Percentiles rank a stretch among this genome's conserved stretches.
phyloP scores from a whole-genome alignment of 768 basidiomycete species.

The Russula sp. region DNA sequence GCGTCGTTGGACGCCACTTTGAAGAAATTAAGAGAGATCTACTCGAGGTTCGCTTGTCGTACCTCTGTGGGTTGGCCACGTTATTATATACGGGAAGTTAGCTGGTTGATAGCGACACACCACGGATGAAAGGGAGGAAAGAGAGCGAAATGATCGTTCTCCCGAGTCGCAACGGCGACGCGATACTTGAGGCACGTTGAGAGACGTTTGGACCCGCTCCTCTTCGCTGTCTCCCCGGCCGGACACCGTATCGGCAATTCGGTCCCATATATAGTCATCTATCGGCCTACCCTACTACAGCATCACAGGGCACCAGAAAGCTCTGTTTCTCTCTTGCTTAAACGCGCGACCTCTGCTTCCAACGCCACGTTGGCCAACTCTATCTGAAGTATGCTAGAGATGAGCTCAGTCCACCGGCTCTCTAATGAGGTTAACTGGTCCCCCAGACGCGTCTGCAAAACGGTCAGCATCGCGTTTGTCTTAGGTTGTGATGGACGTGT shows the following conservation, averaged over 20 bases:
- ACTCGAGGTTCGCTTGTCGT: constrained; percentile 10
- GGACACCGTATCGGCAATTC: constrained; percentile 12
- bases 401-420: constrained; percentile 88
- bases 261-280: constrained; percentile 20
- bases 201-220: background rate
- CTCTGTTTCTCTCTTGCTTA: constrained; percentile 60
- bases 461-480: background rate
- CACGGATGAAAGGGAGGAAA: constrained; percentile 9
- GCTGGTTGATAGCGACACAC: constrained; percentile 7
- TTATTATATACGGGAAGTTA: background rate
- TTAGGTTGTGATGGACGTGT: constrained; percentile 25
- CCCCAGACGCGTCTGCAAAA: constrained; percentile 66
- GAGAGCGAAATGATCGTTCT: constrained; percentile 2
- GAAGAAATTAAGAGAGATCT: constrained; percentile 7
- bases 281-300: constrained; percentile 13
- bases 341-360: constrained; percentile 70
- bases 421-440: constrained; percentile 78
- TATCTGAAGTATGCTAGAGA: constrained; percentile 87
- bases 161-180: constrained; percentile 9
- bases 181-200: constrained; percentile 11
- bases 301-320: constrained; percentile 43
- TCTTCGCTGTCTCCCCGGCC: constrained; percentile 18
- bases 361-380: constrained; percentile 93
- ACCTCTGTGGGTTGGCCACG: background rate
- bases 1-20: constrained; percentile 63